Conservation (phyloP, 78 protist species). For the Capsaspora owczarzaki region DNA sequence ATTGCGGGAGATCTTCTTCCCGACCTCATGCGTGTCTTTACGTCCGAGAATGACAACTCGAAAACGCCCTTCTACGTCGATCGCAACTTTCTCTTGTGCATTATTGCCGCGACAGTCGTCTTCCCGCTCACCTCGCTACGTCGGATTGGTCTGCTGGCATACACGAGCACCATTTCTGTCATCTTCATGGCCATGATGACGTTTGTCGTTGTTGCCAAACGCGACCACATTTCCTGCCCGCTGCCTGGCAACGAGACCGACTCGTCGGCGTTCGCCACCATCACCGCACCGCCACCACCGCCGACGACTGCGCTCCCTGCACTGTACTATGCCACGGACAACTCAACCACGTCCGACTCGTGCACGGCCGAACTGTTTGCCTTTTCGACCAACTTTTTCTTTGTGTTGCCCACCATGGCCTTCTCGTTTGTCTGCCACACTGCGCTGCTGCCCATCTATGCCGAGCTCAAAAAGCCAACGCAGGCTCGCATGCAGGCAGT, state of each 20-base stretch:
- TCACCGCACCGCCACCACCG: background rate
- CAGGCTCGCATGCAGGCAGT: background rate
- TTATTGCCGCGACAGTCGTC: background rate
- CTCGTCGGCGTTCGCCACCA: background rate
- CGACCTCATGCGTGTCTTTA: background rate
- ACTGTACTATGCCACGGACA: too few relatives aligned
- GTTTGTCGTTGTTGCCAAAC: background rate
- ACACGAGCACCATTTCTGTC: background rate
- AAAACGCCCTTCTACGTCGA: background rate
- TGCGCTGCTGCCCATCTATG: slow-evolving; percentile 10
- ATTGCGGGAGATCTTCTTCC: background rate
- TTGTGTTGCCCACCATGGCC: slow-evolving; percentile 8
- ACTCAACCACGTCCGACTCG: too few relatives aligned
- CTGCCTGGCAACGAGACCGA: background rate
- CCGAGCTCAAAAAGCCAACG: slow-evolving; percentile 1
- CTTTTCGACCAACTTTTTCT: background rate
- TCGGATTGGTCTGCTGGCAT: background rate
- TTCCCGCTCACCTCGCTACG: background rate
- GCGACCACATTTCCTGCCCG: background rate
- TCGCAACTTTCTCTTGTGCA: background rate
- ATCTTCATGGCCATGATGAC: background rate
- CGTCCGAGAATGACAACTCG: too few relatives aligned
- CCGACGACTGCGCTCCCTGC: background rate
- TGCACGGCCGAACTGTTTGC: background rate
- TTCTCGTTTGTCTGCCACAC: slow-evolving; percentile 29